phyloP scores from a whole-genome alignment of 805 yeast genomes.

The Myxozyma kluyveri region DNA sequence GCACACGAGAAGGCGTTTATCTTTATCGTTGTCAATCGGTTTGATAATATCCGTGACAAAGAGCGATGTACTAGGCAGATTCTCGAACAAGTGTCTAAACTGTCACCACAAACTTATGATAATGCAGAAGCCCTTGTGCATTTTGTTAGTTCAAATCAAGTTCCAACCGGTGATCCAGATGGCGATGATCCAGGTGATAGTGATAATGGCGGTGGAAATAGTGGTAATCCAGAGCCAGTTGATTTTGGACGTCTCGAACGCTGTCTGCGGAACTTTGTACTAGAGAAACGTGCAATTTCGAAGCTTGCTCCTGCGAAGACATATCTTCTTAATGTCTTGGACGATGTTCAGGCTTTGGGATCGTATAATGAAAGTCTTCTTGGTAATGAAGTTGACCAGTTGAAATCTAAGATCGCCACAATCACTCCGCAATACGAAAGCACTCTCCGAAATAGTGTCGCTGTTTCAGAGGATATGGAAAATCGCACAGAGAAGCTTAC shows the following conservation, averaged over 20 bases:
- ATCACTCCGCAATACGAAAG: constrained; percentile 65
- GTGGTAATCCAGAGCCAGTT: constrained; percentile 9
- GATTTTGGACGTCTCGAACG: constrained; percentile 83
- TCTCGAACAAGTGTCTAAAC: constrained; percentile 74
- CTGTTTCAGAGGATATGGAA: constrained; percentile 59
- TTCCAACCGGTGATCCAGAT: constrained; percentile 42
- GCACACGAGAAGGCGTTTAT: constrained; percentile 88
- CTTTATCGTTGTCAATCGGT: constrained; percentile 90
- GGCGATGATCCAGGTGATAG: constrained; percentile 41
- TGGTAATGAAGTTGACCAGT: constrained; percentile 48
- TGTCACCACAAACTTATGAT: constrained; percentile 89
- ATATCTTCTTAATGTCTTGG: constrained; percentile 66
- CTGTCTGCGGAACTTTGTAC: constrained; percentile 75
- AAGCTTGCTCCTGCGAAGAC: constrained; percentile 90
- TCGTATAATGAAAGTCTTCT: constrained; percentile 59
- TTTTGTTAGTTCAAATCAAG: constrained; percentile 69
- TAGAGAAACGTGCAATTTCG: constrained; percentile 85
- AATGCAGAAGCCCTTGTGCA: constrained; percentile 90
- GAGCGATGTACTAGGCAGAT: constrained; percentile 73
- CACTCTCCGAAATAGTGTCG: constrained; percentile 50
- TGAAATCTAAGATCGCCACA: constrained; percentile 50
- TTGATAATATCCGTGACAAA: constrained; percentile 81
- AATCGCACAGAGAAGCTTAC: constrained; percentile 60
- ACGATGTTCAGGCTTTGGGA: constrained; percentile 63
- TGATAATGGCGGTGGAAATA: constrained; percentile 32